Conservation (phyloP, 805 yeast genomes). For the Scheffersomyces coipomensis region DNA sequence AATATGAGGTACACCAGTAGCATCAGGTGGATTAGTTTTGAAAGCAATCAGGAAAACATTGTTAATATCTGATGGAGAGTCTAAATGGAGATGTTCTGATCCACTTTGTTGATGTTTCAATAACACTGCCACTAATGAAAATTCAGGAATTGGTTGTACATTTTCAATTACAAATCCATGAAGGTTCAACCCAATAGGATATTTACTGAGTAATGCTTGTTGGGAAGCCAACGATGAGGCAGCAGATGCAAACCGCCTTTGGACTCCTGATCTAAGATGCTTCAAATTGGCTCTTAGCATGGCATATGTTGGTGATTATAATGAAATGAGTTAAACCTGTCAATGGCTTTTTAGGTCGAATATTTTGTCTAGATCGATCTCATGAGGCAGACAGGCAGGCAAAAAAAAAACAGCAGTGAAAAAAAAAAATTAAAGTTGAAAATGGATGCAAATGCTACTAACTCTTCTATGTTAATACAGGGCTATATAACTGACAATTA, state of each 20-base stretch:
- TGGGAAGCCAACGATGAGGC: conserved; percentile 2
- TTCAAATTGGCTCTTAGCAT: too few species aligned
- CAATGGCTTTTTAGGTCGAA: too few species aligned
- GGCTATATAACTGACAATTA: too few species aligned
- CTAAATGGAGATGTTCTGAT: conserved; percentile 81
- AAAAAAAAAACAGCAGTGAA: too few species aligned
- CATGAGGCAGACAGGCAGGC: too few species aligned
- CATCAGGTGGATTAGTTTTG: conserved; percentile 91
- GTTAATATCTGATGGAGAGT: conserved; percentile 71
- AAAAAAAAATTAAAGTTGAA: too few species aligned
- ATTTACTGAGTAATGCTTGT: conserved; percentile 25
- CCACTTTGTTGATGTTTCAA: conserved; percentile 69
- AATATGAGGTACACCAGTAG: conserved; percentile 96
- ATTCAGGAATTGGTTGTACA: conserved; percentile 73
- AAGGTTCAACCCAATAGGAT: conserved; percentile 60
- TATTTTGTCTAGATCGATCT: too few species aligned
- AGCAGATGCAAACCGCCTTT: conserved; percentile 1
- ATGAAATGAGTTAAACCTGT: too few species aligned
- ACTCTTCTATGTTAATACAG: too few species aligned
- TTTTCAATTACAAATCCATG: conserved; percentile 69
- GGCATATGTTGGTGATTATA: too few species aligned
- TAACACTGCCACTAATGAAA: conserved; percentile 75
- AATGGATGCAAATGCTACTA: too few species aligned
- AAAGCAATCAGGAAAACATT: conserved; percentile 88
- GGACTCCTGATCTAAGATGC: too few species aligned